Base-by-base conservation (phyloP, 148 eudicot genomes). In the Fagopyrum homotropicum region DNA sequence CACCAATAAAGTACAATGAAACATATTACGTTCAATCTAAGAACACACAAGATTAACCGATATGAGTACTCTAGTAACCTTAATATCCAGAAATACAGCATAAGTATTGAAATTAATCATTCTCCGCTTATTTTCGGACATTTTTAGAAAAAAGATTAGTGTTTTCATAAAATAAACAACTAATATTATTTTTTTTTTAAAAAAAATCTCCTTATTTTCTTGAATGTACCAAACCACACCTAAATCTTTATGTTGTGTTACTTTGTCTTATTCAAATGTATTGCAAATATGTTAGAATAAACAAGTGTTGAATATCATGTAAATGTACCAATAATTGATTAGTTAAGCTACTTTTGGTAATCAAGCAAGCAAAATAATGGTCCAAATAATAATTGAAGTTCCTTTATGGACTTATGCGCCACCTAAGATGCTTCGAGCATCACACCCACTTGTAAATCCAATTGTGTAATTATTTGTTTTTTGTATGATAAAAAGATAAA, bases 361-460 rank as follows among this genome's bases (percentile, higher is more conserved):
- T 57, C 30, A 57, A 17, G 63, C 1, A 26, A 57, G 5, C 30
- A 14, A 16, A 61, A 26, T 17, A 17, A 45, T 45, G 73, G 50
- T 46, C 16, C 73, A 51, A 22, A 16, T 45, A 45, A 71, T 45
- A 22, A 72, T 72, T 72, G 35, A 72, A 19, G 30, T 49, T 72
- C 54, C 55, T 72, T 72, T 72, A 19, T 49, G 52, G 43, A 35
- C 57, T 73, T 73, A 73, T 52, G 22, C 44, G 22, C 75, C 75
- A 19, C 59, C 75, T 48, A 49, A 73, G 40, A 11, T 73, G 43
- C 57, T 49, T 73, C 10, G 45, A 48, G 12, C 16, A 35, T 43
- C 66, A 30, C 55, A 8, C 66, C 69, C 57, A 30, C 59, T 40
- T 68, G 61, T 35, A 35, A 43, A 2, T 52, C 9, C 22, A 35